These are phyloP conservation scores for Apiospora pterosperma DNA, from an alignment of 2,329 filamentous ascomycete species.

Conservation along the genomic window DNA sequence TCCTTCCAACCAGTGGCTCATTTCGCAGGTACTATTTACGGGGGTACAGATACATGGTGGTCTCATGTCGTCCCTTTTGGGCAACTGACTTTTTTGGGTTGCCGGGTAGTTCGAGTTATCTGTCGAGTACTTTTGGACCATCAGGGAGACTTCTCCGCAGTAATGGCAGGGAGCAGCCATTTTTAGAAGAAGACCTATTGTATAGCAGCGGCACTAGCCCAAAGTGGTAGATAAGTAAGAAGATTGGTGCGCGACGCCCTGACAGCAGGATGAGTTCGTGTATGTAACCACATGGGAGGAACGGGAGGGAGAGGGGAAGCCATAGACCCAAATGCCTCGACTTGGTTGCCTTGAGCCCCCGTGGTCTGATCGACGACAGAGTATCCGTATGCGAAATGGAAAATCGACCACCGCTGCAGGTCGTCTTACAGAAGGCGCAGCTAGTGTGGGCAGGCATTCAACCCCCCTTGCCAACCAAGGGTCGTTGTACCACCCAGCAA, in stretches of 20 bases:
- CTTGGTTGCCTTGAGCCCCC: not conserved
- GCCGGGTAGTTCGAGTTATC: not conserved
- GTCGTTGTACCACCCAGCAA: not conserved
- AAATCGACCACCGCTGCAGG: not conserved
- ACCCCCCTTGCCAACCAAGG: not conserved
- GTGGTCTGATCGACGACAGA: not conserved
- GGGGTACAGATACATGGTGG: not conserved
- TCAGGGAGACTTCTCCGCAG: not conserved
- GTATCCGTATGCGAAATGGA: constrained; percentile 1
- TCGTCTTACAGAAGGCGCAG: constrained; percentile 4
- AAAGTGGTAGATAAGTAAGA: not conserved
- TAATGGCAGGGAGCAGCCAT: not conserved
- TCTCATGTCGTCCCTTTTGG: not conserved
- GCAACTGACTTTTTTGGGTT: not conserved
- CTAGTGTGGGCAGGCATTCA: not conserved
- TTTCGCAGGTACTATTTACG: constrained; percentile 1
- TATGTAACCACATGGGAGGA: not conserved
- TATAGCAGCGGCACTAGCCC: not conserved
- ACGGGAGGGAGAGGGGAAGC: not conserved
- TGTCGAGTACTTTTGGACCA: not conserved
- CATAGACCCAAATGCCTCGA: not conserved
- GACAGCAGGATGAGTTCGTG: not conserved
- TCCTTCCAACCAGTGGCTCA: constrained; percentile 4
- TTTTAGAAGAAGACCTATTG: not conserved
- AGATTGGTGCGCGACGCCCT: not conserved